A percentile compares a stretch with the other conserved stretches of the same genome.
Evolutionary conservation across 148 eudicot species (phyloP).

Genomic region (Diospyros lotus): DNA sequence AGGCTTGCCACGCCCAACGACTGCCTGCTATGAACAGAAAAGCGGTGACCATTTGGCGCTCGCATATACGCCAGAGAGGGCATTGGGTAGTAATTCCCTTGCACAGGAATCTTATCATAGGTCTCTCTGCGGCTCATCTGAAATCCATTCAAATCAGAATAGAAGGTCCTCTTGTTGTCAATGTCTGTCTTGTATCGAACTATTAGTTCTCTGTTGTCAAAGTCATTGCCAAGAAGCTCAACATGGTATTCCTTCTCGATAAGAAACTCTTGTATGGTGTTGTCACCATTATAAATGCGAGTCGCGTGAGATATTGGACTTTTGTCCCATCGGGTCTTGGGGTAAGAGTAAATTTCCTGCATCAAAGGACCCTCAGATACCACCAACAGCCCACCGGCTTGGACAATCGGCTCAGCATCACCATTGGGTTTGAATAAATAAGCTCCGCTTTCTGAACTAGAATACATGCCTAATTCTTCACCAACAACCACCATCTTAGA

Average conservation of each 20-base stretch:
- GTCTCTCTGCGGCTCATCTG: conserved; percentile 98
- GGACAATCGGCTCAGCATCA: conserved; percentile 56
- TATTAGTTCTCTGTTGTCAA: conserved; percentile 73
- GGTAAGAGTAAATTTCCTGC: conserved; percentile 79
- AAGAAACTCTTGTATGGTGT: conserved; percentile 57
- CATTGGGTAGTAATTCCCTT: conserved; percentile 98
- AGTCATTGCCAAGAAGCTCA: conserved; percentile 58
- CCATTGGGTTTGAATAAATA: conserved; percentile 88
- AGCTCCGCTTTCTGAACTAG: conserved; percentile 84
- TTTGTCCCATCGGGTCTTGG: conserved; percentile 66
- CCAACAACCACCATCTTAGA: conserved; percentile 31
- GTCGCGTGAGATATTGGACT: conserved; percentile 84
- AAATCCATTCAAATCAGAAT: conserved; percentile 89
- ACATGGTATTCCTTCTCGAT: conserved; percentile 98
- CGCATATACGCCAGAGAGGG: conserved; percentile 93
- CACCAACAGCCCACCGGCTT: conserved; percentile 54
- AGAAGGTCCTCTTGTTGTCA: conserved; percentile 65
- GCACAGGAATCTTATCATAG: conserved; percentile 87
- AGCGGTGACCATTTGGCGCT: conserved; percentile 70
- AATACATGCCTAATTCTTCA: conserved; percentile 84
- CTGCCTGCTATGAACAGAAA: conserved; percentile 84
- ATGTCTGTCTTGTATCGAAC: conserved; percentile 83
- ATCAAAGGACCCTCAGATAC: conserved; percentile 68
- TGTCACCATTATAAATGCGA: conserved; percentile 56
- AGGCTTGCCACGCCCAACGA: conserved; percentile 91